phyloP scores from a whole-genome alignment of 208 protist genomes.

The Trypanosoma theileri region DNA sequence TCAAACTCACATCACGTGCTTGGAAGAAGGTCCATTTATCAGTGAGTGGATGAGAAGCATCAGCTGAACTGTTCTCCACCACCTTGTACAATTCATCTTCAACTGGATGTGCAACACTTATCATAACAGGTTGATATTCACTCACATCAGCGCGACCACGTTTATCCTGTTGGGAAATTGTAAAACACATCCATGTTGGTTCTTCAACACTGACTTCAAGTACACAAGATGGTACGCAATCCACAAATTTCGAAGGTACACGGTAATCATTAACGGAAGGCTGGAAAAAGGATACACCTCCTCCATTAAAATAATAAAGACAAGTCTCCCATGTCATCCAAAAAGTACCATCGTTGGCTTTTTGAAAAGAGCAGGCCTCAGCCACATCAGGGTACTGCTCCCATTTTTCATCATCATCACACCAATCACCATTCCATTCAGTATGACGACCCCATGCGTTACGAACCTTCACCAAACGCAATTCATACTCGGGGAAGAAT shows the following conservation, averaged over 20 bases:
- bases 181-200: constrained; percentile 65
- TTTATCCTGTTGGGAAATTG: constrained; percentile 78
- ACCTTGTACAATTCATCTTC: constrained; percentile 64
- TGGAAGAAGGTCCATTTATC: constrained; percentile 85
- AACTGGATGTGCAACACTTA: constrained; percentile 65
- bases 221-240: constrained; percentile 57
- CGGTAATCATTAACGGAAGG: constrained; percentile 71
- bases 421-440: constrained; percentile 83
- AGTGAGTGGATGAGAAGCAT: constrained; percentile 45
- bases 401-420: constrained; percentile 71
- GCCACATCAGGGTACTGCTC: constrained; percentile 69
- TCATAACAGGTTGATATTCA: constrained; percentile 82
- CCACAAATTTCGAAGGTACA: constrained; percentile 69
- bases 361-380: constrained; percentile 61
- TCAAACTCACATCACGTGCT: constrained; percentile 74
- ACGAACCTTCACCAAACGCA: constrained; percentile 70
- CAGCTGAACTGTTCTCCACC: constrained; percentile 71
- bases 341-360: constrained; percentile 60
- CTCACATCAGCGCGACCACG: constrained; percentile 36
- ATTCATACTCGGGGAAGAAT: constrained; percentile 46
- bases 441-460: constrained; percentile 60
- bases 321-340: constrained; percentile 83
- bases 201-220: constrained; percentile 66
- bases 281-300: constrained; percentile 76
- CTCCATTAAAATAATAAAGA: constrained; percentile 85